These are phyloP conservation scores for Kodamaea lidongshanica DNA, from an alignment of 805 yeast genomes.

Conservation along the genomic window DNA sequence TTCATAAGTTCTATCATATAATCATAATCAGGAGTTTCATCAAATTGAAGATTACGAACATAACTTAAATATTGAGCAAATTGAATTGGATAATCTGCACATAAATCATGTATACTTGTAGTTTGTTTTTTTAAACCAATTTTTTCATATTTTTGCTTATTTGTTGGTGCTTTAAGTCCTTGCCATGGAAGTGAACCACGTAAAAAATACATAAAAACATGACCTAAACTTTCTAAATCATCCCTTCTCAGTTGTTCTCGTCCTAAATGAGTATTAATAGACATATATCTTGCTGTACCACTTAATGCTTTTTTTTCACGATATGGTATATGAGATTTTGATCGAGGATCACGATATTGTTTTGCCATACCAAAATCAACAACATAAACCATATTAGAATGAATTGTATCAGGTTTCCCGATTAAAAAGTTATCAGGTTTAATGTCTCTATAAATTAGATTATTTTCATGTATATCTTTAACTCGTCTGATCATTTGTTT, in stretches of 20 bases:
- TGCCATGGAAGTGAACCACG: constrained; percentile 98
- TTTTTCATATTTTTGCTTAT: constrained; percentile 94
- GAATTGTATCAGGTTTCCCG: constrained; percentile 79
- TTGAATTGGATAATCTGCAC: constrained; percentile 86
- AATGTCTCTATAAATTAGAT: constrained; percentile 90
- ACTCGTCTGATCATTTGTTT: constrained; percentile 89
- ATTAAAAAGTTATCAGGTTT: constrained; percentile 96
- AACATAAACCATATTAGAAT: constrained; percentile 78
- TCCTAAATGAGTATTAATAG: constrained; percentile 94
- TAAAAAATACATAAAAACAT: constrained; percentile 90
- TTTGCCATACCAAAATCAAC: constrained; percentile 99
- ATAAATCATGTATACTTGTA: constrained; percentile 78
- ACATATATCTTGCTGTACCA: constrained; percentile 99
- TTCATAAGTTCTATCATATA: constrained; percentile 73
- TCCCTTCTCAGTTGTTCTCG: constrained; percentile 96
- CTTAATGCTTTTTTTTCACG: constrained; percentile 92
- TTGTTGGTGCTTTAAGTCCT: constrained; percentile 96
- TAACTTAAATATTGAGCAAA: constrained; percentile 86
- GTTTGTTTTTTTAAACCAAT: constrained; percentile 94
- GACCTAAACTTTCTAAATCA: constrained; percentile 93
- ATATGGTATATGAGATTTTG: constrained; percentile 93
- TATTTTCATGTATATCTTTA: constrained; percentile 81
- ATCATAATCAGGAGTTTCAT: constrained; percentile 91
- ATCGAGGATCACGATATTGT: constrained; percentile 93
- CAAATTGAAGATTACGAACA: constrained; percentile 85